Evolutionary conservation across 805 yeast species (phyloP).

Genomic region (Metschnikowia proteae): DNA sequence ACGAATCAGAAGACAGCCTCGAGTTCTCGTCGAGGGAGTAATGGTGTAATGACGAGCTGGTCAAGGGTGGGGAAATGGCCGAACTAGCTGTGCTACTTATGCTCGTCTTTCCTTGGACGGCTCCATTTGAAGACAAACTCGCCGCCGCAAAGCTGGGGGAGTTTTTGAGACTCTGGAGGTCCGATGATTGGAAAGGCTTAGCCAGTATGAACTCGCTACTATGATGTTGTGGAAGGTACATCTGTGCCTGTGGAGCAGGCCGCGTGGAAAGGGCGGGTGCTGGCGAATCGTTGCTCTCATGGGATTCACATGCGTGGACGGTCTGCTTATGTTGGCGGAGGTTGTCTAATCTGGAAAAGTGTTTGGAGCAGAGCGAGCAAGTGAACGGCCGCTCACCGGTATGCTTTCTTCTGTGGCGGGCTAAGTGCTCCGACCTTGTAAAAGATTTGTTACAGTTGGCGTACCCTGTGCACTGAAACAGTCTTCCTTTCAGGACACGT

Average conservation of each 20-base stretch:
- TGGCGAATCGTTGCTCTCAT: conserved; percentile 8
- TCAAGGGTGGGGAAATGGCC: not conserved
- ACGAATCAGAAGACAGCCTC: not conserved
- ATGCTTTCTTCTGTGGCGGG: conserved; percentile 88
- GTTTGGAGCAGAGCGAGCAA: conserved; percentile 76
- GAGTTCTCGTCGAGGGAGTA: not conserved
- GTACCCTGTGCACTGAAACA: conserved; percentile 82
- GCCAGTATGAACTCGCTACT: not conserved
- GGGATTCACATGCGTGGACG: conserved; percentile 43
- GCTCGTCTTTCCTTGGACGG: not conserved
- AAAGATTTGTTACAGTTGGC: conserved; percentile 86
- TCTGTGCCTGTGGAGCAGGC: not conserved
- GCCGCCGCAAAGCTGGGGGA: conserved; percentile 1
- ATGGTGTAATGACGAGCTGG: conserved; percentile 1
- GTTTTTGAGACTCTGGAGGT: not conserved
- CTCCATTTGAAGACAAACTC: not conserved
- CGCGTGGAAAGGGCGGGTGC: not conserved
- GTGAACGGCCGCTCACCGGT: conserved; percentile 93
- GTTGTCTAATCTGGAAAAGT: conserved; percentile 81
- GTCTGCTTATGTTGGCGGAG: conserved; percentile 89
- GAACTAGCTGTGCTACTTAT: not conserved
- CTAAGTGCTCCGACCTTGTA: conserved; percentile 87
- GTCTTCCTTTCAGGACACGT: conserved; percentile 49
- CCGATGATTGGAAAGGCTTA: not conserved
- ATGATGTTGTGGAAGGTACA: conserved; percentile 1